Base-by-base conservation (phyloP, 2,329 filamentous ascomycete genomes). In the Alternaria sp. region DNA sequence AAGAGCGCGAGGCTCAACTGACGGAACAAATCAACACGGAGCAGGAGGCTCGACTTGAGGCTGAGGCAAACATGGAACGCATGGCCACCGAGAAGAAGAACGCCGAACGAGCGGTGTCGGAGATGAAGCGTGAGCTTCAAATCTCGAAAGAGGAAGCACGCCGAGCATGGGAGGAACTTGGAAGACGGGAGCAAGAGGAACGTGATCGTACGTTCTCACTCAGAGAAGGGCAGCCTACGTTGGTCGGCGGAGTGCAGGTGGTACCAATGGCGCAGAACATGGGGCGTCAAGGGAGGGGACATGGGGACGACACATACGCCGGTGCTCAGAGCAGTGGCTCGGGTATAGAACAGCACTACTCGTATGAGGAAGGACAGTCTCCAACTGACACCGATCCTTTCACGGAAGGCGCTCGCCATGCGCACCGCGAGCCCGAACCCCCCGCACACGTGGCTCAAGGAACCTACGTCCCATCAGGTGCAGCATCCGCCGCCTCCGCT, bases 131-230 rank as follows among this genome's bases (percentile, higher is more conserved):
- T 67, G 96, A 99, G 81, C 85, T 98, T 43, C 88, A 91, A 73
- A 99, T 99, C 65, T 96, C 94, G 43, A 97, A 97, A 76, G 95
- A 97, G 71, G 96, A 99, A 80, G 95, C 96, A 9, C 89, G 95
- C 36, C 89, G 96, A 61, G 96, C 96, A 2, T 99, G 96, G 96
- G 96, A 99, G 82, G 96, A 98, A 80, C 88, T 99, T 1, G 96
- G 96, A 23, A 88, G 95, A 55, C 89, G 93, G 55, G 96, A 98
- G 80, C 93, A 97, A 76, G 93, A 96, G 80, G 95, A 97, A 80
- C 89, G 95, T 6, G 94, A 97, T 67, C 88, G 93, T 49, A 96
- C 92, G 2, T 86, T 89, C 26, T 93, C 93, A n/a, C 84, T 99
- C 23, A 90, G 96, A 73, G 91, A 92, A 66, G 96, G 96, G 7